A percentile compares a stretch with the other conserved stretches of the same genome.
phyloP scores from a whole-genome alignment of 2,329 filamentous ascomycete species.

The Fusarium sp. region DNA sequence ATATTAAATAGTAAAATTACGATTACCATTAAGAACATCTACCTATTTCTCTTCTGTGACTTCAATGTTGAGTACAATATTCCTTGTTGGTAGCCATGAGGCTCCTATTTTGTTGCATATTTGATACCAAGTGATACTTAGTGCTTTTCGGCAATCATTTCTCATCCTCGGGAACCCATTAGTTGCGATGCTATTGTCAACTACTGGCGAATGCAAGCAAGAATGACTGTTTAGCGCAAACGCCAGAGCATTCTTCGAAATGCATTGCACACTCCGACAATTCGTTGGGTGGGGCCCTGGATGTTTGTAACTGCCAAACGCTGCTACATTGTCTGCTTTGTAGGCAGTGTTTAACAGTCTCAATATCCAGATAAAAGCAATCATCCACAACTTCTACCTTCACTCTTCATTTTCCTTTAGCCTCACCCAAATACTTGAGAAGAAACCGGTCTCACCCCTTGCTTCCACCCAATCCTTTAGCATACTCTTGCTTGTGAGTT shows the following conservation, averaged over 20 bases:
- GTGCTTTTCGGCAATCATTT: not conserved
- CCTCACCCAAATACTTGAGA: not conserved
- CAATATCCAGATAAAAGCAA: not conserved
- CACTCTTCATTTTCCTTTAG: not conserved
- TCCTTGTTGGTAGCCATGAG: not conserved
- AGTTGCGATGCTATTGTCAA: rapidly evolving
- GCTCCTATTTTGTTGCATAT: not conserved
- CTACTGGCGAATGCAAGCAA: not conserved
- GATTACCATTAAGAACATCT: not conserved
- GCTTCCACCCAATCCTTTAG: not conserved
- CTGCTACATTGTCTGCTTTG: not conserved
- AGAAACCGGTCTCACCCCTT: too few species aligned
- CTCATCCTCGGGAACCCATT: not conserved
- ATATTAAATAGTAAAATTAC: slow-evolving; percentile 14
- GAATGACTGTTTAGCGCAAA: not conserved
- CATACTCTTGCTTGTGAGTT: not conserved
- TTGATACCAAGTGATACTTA: too few species aligned
- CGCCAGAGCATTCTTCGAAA: rapidly evolving
- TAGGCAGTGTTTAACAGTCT: not conserved
- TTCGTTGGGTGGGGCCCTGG: not conserved
- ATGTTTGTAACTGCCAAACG: not conserved
- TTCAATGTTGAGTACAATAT: not conserved
- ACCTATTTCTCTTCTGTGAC: not conserved
- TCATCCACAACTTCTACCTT: not conserved
- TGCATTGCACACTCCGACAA: not conserved